Percentiles rank a stretch among this genome's conserved stretches.
phyloP scores from a whole-genome alignment of 2,329 filamentous ascomycete genomes.

The Fusarium globosum region DNA sequence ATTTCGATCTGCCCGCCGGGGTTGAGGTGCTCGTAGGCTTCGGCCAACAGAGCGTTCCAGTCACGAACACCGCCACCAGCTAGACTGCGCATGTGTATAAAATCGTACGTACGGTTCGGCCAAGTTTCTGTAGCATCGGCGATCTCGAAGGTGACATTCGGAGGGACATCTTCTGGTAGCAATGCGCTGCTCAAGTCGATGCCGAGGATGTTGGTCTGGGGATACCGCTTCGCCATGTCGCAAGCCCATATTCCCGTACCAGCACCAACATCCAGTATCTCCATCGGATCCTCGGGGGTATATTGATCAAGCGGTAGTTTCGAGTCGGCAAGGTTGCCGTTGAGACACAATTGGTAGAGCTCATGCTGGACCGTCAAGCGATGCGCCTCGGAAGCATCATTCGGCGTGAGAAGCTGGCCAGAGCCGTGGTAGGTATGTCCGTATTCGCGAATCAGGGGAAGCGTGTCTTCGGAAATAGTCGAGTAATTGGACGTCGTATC shows the following conservation, averaged over 20 bases:
- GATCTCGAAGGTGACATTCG: constrained; percentile 69
- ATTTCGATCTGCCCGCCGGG: constrained; percentile 59
- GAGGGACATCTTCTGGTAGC: constrained; percentile 59
- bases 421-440: constrained; percentile 53
- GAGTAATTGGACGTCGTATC: constrained; percentile 50
- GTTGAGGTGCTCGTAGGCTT: constrained; percentile 55
- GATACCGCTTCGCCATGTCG: constrained; percentile 55
- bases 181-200: constrained; percentile 57
- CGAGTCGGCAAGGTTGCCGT: constrained; percentile 47
- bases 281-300: constrained; percentile 31
- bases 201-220: constrained; percentile 53
- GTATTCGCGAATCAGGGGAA: constrained; percentile 50
- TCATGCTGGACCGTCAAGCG: constrained; percentile 50
- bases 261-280: constrained; percentile 56
- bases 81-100: constrained; percentile 57
- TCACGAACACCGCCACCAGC: constrained; percentile 58
- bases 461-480: constrained; percentile 49
- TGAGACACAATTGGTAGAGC: constrained; percentile 51
- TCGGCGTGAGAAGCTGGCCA: constrained; percentile 49
- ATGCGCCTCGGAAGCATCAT: constrained; percentile 49
- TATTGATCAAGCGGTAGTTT: constrained; percentile 46
- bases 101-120: constrained; percentile 52
- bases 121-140: constrained; percentile 66
- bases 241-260: constrained; percentile 58
- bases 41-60: constrained; percentile 51